A percentile compares a stretch with the other conserved stretches of the same genome.
Evolutionary conservation across 441 rosid genomes (phyloP).

Genomic region (Eruca vesicaria): DNA sequence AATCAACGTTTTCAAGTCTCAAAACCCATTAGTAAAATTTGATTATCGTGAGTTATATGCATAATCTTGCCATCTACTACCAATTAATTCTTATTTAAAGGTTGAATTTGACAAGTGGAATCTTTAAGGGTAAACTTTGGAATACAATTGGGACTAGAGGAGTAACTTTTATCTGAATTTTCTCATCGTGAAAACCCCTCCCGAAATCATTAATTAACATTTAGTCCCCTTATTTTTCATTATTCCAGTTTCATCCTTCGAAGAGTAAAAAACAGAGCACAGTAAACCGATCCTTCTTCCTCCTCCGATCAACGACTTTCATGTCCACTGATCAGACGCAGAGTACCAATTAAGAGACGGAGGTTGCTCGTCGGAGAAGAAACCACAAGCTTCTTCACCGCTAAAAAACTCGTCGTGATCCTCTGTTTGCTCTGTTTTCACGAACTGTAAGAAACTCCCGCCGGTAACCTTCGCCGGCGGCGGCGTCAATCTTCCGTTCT

Average conservation of each 20-base stretch:
- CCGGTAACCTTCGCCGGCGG: not conserved
- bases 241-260: slow-evolving; percentile 10
- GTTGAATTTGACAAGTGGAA: not conserved
- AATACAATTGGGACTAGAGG: not conserved
- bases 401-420: slow-evolving; percentile 61
- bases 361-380: slow-evolving; percentile 80
- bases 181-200: not conserved
- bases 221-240: not conserved
- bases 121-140: not conserved
- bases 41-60: not conserved
- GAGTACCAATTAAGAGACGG: slow-evolving; percentile 80
- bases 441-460: slow-evolving; percentile 41
- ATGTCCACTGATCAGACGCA: slow-evolving; percentile 63
- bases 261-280: not conserved
- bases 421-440: slow-evolving; percentile 49
- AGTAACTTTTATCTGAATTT: not conserved
- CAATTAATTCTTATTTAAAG: not conserved
- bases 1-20: not conserved
- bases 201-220: not conserved
- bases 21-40: not conserved
- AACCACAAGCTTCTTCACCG: slow-evolving; percentile 78
- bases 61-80: not conserved
- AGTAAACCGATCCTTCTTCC: not conserved
- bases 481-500: slow-evolving; percentile 23
- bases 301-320: not conserved